Conservation (phyloP, 345 rosid genomes). For the Populus pruinosa region DNA sequence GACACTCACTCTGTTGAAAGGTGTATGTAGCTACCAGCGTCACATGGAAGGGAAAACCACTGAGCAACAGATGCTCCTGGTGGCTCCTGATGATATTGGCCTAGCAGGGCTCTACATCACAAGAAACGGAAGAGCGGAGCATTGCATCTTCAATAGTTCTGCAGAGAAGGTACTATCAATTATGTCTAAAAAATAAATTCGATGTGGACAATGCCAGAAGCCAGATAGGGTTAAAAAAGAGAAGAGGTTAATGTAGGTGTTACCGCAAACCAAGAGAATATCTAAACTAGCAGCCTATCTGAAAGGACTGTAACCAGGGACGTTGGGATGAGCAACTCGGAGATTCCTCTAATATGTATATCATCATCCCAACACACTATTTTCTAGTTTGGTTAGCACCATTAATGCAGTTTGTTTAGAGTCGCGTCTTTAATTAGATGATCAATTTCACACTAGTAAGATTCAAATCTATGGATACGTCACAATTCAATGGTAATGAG, state of each 20-base stretch:
- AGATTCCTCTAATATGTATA: background rate
- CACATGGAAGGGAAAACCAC: no score
- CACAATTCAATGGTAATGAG: background rate
- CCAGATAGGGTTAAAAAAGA: background rate
- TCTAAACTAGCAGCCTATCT: background rate
- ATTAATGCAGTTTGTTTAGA: background rate
- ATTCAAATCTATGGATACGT: background rate
- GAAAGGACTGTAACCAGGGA: background rate
- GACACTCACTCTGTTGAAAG: no score
- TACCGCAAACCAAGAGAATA: background rate
- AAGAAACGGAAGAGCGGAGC: background rate
- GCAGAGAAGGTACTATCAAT: background rate
- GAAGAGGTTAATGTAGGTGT: background rate
- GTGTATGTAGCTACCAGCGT: no score
- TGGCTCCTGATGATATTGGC: background rate
- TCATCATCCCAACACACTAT: background rate
- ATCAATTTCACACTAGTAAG: background rate
- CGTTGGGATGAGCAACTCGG: background rate
- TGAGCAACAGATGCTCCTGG: no score
- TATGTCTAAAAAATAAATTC: background rate
- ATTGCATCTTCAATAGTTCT: background rate
- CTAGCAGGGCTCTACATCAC: background rate
- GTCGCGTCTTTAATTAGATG: background rate
- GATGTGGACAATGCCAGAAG: background rate
- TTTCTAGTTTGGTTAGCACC: background rate